Percentiles rank a stretch among this genome's conserved stretches.
Evolutionary conservation across 306 rosid species (phyloP).

Genomic region (Castanea crenata): DNA sequence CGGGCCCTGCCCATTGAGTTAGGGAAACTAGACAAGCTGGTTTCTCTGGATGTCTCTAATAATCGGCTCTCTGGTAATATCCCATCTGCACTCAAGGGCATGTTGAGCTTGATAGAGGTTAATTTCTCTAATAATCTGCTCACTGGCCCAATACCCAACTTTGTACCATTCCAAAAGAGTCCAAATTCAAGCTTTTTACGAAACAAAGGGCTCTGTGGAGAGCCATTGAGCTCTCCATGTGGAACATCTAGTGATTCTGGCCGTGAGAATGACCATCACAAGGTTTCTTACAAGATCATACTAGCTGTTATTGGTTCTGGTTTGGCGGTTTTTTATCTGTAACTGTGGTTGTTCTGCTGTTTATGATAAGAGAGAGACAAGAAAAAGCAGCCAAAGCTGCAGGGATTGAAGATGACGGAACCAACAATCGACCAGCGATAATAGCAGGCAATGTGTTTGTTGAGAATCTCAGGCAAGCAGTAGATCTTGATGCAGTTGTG

Average conservation of each 20-base stretch:
- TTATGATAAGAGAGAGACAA: conserved; percentile 86
- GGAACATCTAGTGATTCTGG: conserved; percentile 46
- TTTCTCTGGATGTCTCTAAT: conserved; percentile 84
- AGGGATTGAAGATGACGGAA: conserved; percentile 55
- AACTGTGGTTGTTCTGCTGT: conserved; percentile 77
- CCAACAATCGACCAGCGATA: conserved; percentile 53
- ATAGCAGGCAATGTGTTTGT: conserved; percentile 79
- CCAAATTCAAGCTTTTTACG: conserved; percentile 75
- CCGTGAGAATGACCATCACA: conserved; percentile 59
- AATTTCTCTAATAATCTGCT: conserved; percentile 88
- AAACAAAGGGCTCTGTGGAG: conserved; percentile 93
- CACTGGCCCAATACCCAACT: conserved; percentile 73
- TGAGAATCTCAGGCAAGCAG: conserved; percentile 83
- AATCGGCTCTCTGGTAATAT: conserved; percentile 77
- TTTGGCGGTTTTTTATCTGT: conserved; percentile 80
- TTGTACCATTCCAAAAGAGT: conserved; percentile 91
- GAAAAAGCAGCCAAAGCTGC: conserved; percentile 78
- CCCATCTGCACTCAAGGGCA: conserved; percentile 81
- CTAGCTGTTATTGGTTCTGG: conserved; percentile 89
- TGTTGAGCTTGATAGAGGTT: conserved; percentile 98
- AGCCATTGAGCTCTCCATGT: conserved; percentile 67
- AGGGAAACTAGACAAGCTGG: conserved; percentile 95
- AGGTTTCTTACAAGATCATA: conserved; percentile 86
- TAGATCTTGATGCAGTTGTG: conserved; percentile 87
- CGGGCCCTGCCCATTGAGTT: conserved; percentile 78